phyloP scores from a whole-genome alignment of 257 asterid species.

The Perilla frutescens region DNA sequence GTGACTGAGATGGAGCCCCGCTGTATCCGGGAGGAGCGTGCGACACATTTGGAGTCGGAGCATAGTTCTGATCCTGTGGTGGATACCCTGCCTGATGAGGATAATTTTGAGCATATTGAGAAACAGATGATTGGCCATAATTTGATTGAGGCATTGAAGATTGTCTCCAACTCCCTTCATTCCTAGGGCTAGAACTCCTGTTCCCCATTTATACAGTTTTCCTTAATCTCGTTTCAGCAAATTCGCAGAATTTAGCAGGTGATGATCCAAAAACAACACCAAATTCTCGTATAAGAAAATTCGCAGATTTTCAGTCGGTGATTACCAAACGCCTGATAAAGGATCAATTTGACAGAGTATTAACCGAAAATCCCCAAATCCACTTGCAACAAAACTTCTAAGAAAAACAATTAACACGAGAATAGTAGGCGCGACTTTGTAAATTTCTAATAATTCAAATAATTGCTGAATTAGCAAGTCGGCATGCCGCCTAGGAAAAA shows the following conservation, averaged over 20 bases:
- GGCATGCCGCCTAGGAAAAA: constrained; percentile 33
- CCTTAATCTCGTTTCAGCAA: constrained; percentile 32
- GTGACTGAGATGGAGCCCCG: constrained; percentile 34
- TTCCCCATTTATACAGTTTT: constrained; percentile 72
- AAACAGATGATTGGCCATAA: constrained; percentile 48
- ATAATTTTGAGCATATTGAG: constrained; percentile 57
- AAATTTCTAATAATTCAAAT: constrained; percentile 2
- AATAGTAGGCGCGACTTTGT: neutral
- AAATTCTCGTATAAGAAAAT: constrained; percentile 23
- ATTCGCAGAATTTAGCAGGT: neutral
- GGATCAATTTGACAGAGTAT: constrained; percentile 28
- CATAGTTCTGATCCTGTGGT: constrained; percentile 43
- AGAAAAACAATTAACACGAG: neutral
- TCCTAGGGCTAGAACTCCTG: constrained; percentile 61
- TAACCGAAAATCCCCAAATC: constrained; percentile 21
- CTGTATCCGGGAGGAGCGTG: constrained; percentile 40
- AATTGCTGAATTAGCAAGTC: neutral
- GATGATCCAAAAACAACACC: neutral
- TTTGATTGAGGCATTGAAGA: constrained; percentile 51
- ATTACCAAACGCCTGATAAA: neutral
- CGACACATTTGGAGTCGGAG: constrained; percentile 48
- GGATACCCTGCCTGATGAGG: constrained; percentile 49
- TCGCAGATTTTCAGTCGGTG: neutral
- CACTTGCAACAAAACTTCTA: neutral
- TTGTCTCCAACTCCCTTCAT: constrained; percentile 57